Conservation (phyloP, 805 yeast species). For the Metschnikowia reukaufii region DNA sequence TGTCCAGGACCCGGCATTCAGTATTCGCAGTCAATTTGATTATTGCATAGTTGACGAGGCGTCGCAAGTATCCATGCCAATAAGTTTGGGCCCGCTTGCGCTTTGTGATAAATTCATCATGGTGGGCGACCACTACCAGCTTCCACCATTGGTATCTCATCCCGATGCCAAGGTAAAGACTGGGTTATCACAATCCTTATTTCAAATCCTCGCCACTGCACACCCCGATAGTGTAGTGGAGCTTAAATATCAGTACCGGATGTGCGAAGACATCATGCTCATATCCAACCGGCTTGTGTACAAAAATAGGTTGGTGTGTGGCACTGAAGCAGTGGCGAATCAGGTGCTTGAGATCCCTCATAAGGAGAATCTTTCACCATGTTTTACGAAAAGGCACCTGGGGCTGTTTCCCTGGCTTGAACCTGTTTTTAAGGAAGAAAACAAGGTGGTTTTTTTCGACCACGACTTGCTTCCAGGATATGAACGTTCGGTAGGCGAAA, state of each 20-base stretch:
- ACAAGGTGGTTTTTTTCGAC: conserved; percentile 72
- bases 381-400: conserved; percentile 5
- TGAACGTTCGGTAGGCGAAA: conserved; percentile 61
- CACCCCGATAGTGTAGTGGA: conserved; percentile 78
- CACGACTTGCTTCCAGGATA: conserved; percentile 67
- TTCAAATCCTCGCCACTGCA: conserved; percentile 66
- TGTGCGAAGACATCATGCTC: conserved; percentile 87
- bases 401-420: conserved; percentile 51
- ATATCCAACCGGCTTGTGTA: conserved; percentile 80
- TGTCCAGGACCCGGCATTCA: conserved; percentile 61
- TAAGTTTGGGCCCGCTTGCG: conserved; percentile 83
- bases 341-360: conserved; percentile 54
- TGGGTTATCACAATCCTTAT: conserved; percentile 74
- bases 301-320: conserved; percentile 74
- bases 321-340: conserved; percentile 59
- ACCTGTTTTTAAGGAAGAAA: conserved; percentile 50
- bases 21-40: conserved; percentile 61
- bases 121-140: conserved; percentile 95
- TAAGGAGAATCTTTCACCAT: conserved; percentile 24
- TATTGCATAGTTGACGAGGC: conserved; percentile 97
- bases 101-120: conserved; percentile 76
- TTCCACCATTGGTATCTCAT: conserved; percentile 79
- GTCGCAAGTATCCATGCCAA: conserved; percentile 90
- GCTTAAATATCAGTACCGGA: conserved; percentile 81
- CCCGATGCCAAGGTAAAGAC: conserved; percentile 58